Evolutionary conservation across 179 eudicot genomes (phyloP), one percentile per base, ranked within the genome.

Genomic region (Amaranthus tricolor): DNA sequence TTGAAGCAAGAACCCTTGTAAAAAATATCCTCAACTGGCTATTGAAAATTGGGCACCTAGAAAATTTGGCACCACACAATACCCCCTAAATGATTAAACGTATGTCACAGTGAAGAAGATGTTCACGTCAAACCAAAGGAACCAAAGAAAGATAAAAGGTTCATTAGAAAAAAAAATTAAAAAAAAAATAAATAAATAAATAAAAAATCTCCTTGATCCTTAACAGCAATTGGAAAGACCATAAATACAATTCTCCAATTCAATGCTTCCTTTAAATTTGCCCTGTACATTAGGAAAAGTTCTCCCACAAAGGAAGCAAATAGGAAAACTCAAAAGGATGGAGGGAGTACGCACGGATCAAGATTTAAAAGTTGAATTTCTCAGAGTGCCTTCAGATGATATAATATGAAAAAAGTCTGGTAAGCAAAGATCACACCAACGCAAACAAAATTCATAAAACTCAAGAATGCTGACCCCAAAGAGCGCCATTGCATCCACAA

Each of bases 401-500:
- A 24, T 64, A 2, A 51, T 5, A 13, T 24, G 0, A 3, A 12
- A 11, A 7, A 14, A 57, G 20, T 20, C 66, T 63, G 24, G 21
- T 43, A 44, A 63, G 14, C 40, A 73, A 63, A 6, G 21, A 21
- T 19, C 17, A 72, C 71, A 31, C 55, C 67, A 68, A 19, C 19
- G 63, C 31, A 66, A 45, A 56, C 11, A 0, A 67, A 73, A 5
- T 31, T 48, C 64, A 75, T 9, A 57, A 61, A 58, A 68, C 66
- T 17, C 15, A 54, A 81, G 73, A 76, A 83, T 78, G 50, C 93
- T 77, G 68, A 95, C 99, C 97, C 99, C 99, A 85, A 95, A 95
- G 71, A 88, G 78, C 68, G 99, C 99, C 84, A 95, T 74, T 1
- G 91, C 81, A 82, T 95, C 99, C 79, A 93, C 96, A 71, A 94